Base-by-base conservation (phyloP, 108 stramenopile species). In the Conticribra weissflogii region DNA sequence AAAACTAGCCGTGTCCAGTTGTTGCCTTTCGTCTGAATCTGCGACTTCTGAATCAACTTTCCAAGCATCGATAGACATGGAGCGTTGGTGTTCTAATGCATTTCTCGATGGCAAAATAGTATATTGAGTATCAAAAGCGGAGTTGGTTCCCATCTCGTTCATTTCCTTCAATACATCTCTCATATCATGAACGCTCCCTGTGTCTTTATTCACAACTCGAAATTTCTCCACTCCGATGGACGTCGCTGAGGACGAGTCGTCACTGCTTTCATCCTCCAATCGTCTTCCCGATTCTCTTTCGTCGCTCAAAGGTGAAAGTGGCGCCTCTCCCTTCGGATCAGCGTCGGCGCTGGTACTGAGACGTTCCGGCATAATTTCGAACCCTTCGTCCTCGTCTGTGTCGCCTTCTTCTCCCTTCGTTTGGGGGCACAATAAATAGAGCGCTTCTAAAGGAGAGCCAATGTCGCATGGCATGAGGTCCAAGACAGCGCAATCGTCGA, bases 131-230 rank as follows among this genome's bases (percentile, higher is more conserved):
- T 76, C 75, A 54, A 76, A 63, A 1, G 61, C 61, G 30, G 50
- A 51, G 29, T 62, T 68, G 29, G 45, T 36, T 19, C 75, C 75
- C 16, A 27, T 54, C 27, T 63, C 55, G 47, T 76, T 34, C 50
- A 76, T 76, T 15, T 76, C 67, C 56, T 63, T 76, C 66, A 75
- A 67, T 7, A 75, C 59, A 19, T 75, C 60, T 23, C 74, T 47
- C 27, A 75, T 41, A 54, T 75, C 74, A 57, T 68, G 66, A 18
- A 68, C 47, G 12, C 45, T 47, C 2, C 62, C 75, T 25, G 75
- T 76, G 23, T 76, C 75, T 62, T 75, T 75, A 52, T 75, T 50
- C 8, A 75, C 19, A 21, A 75, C 55, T 62, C 52, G 58, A 36
- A 59, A 75, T 27, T 55, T 55, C 18, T 49, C 28, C 33, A 55